Evolutionary conservation across 2,329 filamentous ascomycete genomes (phyloP), one percentile per base, ranked within the genome.

Genomic region (Xenoacremonium recifei): DNA sequence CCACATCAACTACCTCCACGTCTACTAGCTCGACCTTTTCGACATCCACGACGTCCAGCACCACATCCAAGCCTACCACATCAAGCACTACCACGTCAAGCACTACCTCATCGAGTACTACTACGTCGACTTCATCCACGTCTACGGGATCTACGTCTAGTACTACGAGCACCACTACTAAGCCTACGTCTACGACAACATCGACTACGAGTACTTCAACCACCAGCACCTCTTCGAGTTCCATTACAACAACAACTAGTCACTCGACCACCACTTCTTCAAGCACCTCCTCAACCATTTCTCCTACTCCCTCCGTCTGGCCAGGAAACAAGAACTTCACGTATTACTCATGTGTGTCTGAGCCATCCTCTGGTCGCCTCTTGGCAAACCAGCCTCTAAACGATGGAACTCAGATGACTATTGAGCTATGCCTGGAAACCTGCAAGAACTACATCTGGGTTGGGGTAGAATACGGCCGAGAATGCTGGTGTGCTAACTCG

Each of bases 401-500:
- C 21, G 54, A 61, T 12, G 50, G 38, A 10, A 50, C 52, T 4
- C 45, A 53, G 7, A 67, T 69, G 65, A 67, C 63, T 0, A 51
- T 67, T 11, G 53, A 63, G 9, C 42, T 45, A 0, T 69, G 66
- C 37, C 44, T 67, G 2, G 53, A 61, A 35, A 54, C 54, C 2
- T 69, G 66, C 35, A 56, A 50, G 27, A 48, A 59, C 16, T 68
- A 62, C 40, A 57, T 55, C 6, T 69, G 57, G 18, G 64, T 60
- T 1, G 66, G 66, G 9, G 56, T 68, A 4, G 64, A 69, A 37
- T 68, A 68, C 21, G 63, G 63, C 6, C 55, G 53, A 2, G 66
- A 69, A 17, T 69, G 66, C 19, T 69, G 62, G 58, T 69, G 66
- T 31, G 64, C 64, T 5, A 58, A 66, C 36, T 34, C 39, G 1